Percentiles rank a stretch among this genome's conserved stretches.
phyloP scores from a whole-genome alignment of 2,329 filamentous ascomycete genomes.

The Magnaporthiopsis poae region DNA sequence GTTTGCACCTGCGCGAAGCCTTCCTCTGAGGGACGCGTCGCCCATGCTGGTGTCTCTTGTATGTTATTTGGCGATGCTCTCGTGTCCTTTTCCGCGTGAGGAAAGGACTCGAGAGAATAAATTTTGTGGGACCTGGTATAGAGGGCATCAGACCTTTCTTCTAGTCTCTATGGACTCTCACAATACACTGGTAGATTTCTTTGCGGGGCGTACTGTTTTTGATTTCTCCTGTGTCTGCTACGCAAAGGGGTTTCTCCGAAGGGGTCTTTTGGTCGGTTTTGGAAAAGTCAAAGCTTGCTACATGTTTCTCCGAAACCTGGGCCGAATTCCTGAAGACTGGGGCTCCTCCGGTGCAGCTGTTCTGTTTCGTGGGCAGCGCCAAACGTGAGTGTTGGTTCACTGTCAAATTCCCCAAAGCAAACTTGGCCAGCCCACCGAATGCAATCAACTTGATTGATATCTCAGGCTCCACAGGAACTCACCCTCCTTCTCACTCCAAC shows the following conservation, averaged over 20 bases:
- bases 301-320: too few relatives aligned
- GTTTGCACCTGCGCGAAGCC: background rate
- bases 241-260: background rate
- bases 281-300: background rate
- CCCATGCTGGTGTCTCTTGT: constrained; percentile 18
- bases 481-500: too few relatives aligned
- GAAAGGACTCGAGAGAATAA: constrained; percentile 16
- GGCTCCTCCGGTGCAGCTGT: too few relatives aligned
- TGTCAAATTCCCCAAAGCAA: too few relatives aligned
- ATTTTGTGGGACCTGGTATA: constrained; percentile 24
- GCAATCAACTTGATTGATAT: too few relatives aligned
- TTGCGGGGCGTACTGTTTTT: constrained; percentile 8
- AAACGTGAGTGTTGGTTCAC: too few relatives aligned
- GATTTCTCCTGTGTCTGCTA: background rate
- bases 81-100: constrained; percentile 7
- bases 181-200: constrained; percentile 16
- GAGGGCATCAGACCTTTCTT: constrained; percentile 30
- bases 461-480: too few relatives aligned
- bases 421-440: too few relatives aligned
- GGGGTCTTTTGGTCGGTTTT: background rate
- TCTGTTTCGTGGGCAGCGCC: too few relatives aligned
- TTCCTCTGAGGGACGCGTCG: background rate
- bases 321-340: too few relatives aligned
- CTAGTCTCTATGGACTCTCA: constrained; percentile 3
- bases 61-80: constrained; percentile 21